phyloP scores from a whole-genome alignment of 2,329 filamentous ascomycete species.

The Clarireedia homoeocarpa region DNA sequence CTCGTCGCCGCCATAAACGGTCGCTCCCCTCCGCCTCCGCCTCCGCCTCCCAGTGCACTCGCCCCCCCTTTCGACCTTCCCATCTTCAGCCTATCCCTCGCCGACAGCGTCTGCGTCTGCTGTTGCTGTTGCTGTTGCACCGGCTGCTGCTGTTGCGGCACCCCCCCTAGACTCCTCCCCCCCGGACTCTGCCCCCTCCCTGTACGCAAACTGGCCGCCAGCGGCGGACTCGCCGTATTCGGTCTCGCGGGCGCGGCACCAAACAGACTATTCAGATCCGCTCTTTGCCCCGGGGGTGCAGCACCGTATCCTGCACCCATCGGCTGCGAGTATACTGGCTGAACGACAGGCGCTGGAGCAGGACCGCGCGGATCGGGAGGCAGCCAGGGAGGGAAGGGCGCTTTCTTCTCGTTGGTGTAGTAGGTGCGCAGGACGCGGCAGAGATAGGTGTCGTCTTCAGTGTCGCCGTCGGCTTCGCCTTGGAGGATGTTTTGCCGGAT shows the following conservation, averaged over 20 bases:
- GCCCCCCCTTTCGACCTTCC: constrained; percentile 44
- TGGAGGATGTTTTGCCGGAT: constrained; percentile 64
- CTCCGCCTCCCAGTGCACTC: constrained; percentile 5
- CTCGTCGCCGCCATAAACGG: constrained; percentile 40
- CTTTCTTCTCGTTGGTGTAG: constrained; percentile 75
- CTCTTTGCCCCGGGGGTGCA: constrained; percentile 20
- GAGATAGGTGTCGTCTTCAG: constrained; percentile 88
- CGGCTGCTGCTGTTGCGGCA: not conserved
- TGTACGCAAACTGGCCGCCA: constrained; percentile 1
- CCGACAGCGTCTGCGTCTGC: constrained; percentile 27
- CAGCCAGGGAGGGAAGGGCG: constrained; percentile 76
- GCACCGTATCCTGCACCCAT: constrained; percentile 48
- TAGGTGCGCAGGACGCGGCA: constrained; percentile 88
- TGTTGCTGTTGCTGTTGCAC: not conserved
- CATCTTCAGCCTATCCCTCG: constrained; percentile 78
- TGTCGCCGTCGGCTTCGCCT: constrained; percentile 60
- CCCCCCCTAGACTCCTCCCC: not conserved
- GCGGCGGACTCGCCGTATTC: constrained; percentile 5
- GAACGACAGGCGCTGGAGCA: constrained; percentile 32
- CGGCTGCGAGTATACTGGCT: constrained; percentile 43
- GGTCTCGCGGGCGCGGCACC: constrained; percentile 31
- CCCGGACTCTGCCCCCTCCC: not conserved
- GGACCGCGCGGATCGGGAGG: constrained; percentile 77
- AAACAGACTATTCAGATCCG: constrained; percentile 34
- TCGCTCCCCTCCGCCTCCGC: constrained; percentile 25